These are phyloP conservation scores for Plasmodium malariae DNA, from an alignment of 169 alveolate species.

Conservation along the genomic window DNA sequence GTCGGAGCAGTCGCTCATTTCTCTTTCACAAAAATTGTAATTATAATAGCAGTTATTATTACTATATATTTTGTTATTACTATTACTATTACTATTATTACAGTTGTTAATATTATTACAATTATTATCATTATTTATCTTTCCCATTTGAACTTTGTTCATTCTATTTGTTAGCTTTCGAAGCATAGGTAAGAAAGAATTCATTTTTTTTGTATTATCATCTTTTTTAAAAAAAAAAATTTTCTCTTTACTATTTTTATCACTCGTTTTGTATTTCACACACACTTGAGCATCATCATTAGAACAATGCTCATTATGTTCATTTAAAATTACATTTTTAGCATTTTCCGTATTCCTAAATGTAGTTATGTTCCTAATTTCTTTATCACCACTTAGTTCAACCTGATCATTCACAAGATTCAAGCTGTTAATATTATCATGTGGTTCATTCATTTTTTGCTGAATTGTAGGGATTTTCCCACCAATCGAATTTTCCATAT, in stretches of 20 bases:
- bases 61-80: neutral
- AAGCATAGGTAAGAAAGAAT: slow-evolving; percentile 15
- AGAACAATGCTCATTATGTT: neutral
- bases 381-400: neutral
- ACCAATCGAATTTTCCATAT: too few species aligned
- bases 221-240: neutral
- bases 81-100: too few species aligned
- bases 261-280: neutral
- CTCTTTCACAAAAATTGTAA: neutral
- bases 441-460: neutral
- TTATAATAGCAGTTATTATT: neutral
- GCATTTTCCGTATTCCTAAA: too few species aligned
- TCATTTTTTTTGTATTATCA: neutral
- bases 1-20: neutral
- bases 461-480: too few species aligned
- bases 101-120: too few species aligned
- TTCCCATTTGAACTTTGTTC: neutral
- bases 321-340: neutral
- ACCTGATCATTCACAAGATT: neutral
- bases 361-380: neutral
- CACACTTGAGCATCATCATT: neutral
- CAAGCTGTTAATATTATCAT: neutral
- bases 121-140: neutral
- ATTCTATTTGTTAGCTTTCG: neutral
- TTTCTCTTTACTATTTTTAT: neutral